Conservation (phyloP, 176 grass and related monocot species). For the Melocanna baccifera region DNA sequence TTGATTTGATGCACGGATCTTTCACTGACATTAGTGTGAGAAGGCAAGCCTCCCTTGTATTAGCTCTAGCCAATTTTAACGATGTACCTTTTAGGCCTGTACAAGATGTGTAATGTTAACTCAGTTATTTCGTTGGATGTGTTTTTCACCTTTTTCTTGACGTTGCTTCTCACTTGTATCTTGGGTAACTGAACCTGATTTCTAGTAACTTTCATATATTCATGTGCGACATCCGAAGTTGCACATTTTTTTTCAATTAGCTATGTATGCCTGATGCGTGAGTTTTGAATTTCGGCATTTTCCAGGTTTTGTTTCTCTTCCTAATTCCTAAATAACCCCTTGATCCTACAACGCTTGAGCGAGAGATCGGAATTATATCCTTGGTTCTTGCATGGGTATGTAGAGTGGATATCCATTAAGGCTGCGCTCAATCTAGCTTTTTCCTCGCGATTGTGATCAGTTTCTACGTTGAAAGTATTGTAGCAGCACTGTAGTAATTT, state of each 20-base stretch:
- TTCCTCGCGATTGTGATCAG: no score
- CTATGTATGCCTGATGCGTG: not conserved
- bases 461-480: no score
- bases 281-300: not conserved
- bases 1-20: not conserved
- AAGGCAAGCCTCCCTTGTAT: not conserved
- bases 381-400: not conserved
- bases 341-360: not conserved
- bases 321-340: not conserved
- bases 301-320: not conserved
- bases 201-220: not conserved
- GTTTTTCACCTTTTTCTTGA: not conserved
- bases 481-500: no score
- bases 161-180: not conserved
- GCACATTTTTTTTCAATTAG: not conserved
- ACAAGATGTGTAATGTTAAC: not conserved
- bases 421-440: no score
- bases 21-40: not conserved
- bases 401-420: not conserved
- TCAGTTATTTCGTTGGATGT: not conserved
- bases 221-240: not conserved
- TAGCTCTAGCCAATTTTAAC: not conserved
- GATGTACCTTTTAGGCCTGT: not conserved
- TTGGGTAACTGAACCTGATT: not conserved
- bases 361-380: not conserved